phyloP scores from a whole-genome alignment of 352 stramenopile species.

The Globisporangium splendens region DNA sequence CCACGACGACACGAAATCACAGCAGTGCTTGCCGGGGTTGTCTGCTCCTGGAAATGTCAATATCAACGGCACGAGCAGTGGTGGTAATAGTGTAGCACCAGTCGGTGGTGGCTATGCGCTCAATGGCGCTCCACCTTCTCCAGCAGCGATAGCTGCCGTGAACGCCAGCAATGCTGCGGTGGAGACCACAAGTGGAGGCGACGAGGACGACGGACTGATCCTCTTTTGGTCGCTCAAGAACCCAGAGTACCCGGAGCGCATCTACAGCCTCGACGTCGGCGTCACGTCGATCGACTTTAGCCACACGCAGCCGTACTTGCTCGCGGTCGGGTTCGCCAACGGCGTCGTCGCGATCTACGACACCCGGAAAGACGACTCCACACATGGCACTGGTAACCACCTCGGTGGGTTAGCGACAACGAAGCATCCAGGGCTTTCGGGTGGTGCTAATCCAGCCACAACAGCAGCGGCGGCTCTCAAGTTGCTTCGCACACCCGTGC shows the following conservation, averaged over 20 bases:
- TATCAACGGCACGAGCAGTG: background rate
- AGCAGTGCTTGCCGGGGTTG: background rate
- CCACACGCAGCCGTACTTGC: conserved; percentile 75
- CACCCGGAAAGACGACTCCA: conserved; percentile 60
- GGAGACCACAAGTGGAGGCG: conserved; percentile 2
- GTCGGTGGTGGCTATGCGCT: background rate
- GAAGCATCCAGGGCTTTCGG: no score
- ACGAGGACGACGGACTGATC: conserved; percentile 66
- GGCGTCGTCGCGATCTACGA: conserved; percentile 91
- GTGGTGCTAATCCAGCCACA: background rate
- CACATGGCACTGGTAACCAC: no score
- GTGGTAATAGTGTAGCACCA: background rate
- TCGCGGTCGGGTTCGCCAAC: conserved; percentile 89
- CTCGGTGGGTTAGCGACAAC: no score
- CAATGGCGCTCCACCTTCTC: background rate
- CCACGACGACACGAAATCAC: conserved; percentile 9
- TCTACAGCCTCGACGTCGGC: conserved; percentile 70
- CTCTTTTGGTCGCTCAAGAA: conserved; percentile 94
- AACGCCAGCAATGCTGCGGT: background rate
- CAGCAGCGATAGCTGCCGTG: conserved; percentile 1
- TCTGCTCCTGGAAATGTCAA: background rate
- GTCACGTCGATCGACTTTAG: conserved; percentile 91
- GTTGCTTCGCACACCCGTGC: conserved; percentile 25
- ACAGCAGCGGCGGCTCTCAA: background rate
- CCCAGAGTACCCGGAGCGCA: conserved; percentile 87